These are phyloP conservation scores for Solanum hybrid DNA, from an alignment of 305 asterid species.

Conservation along the genomic window DNA sequence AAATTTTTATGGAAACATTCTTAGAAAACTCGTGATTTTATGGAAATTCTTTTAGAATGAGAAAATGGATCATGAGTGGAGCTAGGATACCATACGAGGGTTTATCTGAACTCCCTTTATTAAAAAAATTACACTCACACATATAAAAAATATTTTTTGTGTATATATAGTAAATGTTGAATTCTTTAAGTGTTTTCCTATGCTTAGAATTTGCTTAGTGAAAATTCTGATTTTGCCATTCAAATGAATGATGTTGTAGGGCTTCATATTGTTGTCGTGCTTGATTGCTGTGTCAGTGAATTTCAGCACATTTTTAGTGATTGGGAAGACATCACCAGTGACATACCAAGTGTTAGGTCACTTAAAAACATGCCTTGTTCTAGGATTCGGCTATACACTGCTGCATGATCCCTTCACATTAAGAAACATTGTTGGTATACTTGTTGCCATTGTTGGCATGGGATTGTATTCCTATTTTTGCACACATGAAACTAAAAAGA, in stretches of 20 bases:
- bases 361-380: slow-evolving; percentile 28
- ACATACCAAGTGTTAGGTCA: slow-evolving; percentile 33
- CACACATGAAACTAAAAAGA: not conserved
- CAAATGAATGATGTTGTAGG: slow-evolving; percentile 9
- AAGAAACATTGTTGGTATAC: slow-evolving; percentile 6
- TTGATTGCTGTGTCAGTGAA: slow-evolving; percentile 29
- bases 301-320: slow-evolving; percentile 28
- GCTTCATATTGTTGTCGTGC: slow-evolving; percentile 24
- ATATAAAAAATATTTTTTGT: no score
- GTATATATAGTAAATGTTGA: not conserved
- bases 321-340: slow-evolving; percentile 32
- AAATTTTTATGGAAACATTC: not conserved
- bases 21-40: not conserved
- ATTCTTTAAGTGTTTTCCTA: not conserved
- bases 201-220: not conserved
- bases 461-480: slow-evolving; percentile 4
- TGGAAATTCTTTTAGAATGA: not conserved
- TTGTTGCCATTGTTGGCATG: slow-evolving; percentile 10
- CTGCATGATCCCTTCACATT: slow-evolving; percentile 15
- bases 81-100: not conserved
- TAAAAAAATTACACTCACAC: not conserved
- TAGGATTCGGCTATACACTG: slow-evolving; percentile 23
- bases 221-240: not conserved
- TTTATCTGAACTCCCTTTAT: not conserved
- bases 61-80: not conserved